Percentiles rank a stretch among this genome's conserved stretches.
These are phyloP conservation scores for Ophiosphaerella herpotricha DNA, from an alignment of 2,329 filamentous ascomycete genomes.

Conservation along the genomic window DNA sequence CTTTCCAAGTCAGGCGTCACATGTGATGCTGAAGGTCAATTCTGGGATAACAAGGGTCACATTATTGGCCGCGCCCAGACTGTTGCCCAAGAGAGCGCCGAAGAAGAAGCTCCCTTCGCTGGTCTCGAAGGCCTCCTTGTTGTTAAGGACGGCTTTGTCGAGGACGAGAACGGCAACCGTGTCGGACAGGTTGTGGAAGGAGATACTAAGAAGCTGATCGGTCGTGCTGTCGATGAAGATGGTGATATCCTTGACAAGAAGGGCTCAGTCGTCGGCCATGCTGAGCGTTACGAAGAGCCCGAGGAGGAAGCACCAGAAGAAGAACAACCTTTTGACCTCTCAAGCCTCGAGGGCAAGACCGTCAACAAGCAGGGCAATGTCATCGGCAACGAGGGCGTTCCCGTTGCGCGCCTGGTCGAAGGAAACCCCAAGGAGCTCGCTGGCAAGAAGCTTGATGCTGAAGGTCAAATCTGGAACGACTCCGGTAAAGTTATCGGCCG, in stretches of 20 bases:
- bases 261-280: constrained; percentile 57
- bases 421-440: constrained; percentile 67
- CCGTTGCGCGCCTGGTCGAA: constrained; percentile 68
- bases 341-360: constrained; percentile 51
- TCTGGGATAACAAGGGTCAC: constrained; percentile 60
- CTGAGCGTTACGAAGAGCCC: constrained; percentile 65
- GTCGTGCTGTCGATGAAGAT: constrained; percentile 57
- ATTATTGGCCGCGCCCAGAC: constrained; percentile 58
- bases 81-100: constrained; percentile 51
- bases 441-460: constrained; percentile 72
- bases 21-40: constrained; percentile 54
- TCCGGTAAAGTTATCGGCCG: constrained; percentile 71
- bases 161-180: constrained; percentile 56
- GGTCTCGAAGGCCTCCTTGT: constrained; percentile 57
- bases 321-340: constrained; percentile 51
- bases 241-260: constrained; percentile 60
- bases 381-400: constrained; percentile 56
- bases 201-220: constrained; percentile 57
- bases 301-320: constrained; percentile 59
- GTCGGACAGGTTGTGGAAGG: constrained; percentile 56
- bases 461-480: constrained; percentile 74
- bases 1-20: constrained; percentile 55
- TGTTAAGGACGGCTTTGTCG: constrained; percentile 55
- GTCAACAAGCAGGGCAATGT: constrained; percentile 58
- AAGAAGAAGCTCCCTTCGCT: constrained; percentile 56